These are phyloP conservation scores for Trametes meyenii DNA, from an alignment of 768 basidiomycete genomes.

Conservation along the genomic window DNA sequence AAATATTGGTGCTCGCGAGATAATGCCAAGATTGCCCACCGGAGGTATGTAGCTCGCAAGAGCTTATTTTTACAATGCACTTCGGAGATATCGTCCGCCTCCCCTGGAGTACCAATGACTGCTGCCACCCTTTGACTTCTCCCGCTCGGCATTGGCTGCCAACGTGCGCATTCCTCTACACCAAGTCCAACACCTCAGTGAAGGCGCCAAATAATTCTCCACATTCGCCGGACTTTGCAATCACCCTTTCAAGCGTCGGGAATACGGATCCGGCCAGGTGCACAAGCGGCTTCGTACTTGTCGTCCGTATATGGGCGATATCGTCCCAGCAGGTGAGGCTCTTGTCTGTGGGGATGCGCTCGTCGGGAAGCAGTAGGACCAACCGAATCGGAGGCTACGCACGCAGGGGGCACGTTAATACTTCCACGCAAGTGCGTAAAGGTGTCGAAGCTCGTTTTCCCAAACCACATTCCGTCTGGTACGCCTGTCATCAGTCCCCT, in stretches of 20 bases:
- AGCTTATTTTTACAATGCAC: neutral
- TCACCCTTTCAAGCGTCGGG: constrained; percentile 6
- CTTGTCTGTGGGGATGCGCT: constrained; percentile 24
- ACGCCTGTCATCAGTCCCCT: neutral
- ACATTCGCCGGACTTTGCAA: neutral
- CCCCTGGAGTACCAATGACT: too few relatives aligned
- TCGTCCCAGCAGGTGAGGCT: constrained; percentile 30
- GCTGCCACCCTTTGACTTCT: too few relatives aligned
- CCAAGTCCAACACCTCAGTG: too few relatives aligned
- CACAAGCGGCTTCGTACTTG: constrained; percentile 21
- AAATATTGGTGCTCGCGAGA: neutral
- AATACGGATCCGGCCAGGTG: constrained; percentile 12
- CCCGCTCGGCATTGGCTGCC: too few relatives aligned
- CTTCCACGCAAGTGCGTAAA: constrained; percentile 32
- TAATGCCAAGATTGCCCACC: too few relatives aligned
- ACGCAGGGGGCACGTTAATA: constrained; percentile 30
- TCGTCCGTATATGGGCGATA: constrained; percentile 39
- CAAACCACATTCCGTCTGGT: constrained; percentile 55
- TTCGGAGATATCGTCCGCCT: too few relatives aligned
- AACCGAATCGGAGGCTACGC: neutral
- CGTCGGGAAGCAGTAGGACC: neutral
- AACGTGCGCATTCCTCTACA: too few relatives aligned
- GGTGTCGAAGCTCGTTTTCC: constrained; percentile 55
- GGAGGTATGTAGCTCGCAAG: neutral
- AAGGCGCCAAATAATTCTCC: too few relatives aligned